phyloP scores from a whole-genome alignment of 768 basidiomycete species.

The Hygrocybe coccinea region DNA sequence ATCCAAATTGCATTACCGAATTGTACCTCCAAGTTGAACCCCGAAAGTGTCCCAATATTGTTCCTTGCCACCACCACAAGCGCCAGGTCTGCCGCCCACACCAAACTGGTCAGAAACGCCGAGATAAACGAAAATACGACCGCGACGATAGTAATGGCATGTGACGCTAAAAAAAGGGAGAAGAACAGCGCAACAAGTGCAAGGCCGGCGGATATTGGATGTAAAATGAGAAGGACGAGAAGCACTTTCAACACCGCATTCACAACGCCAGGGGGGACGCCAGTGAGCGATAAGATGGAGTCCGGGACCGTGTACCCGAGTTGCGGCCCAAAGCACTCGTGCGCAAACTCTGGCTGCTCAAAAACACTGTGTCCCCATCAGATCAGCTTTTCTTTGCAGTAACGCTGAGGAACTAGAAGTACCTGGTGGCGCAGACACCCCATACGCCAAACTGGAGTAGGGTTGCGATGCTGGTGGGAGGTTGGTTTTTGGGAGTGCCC shows the following conservation, averaged over 20 bases:
- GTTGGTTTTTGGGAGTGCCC: constrained; percentile 28
- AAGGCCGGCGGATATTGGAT: constrained; percentile 60
- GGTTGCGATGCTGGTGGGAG: constrained; percentile 50
- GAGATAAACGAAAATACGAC: constrained; percentile 56
- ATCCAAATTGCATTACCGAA: constrained; percentile 76
- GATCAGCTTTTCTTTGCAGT: not conserved
- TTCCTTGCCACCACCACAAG: constrained; percentile 49
- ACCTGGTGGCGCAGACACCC: constrained; percentile 72
- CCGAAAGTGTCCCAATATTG: constrained; percentile 37
- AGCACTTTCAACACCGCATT: constrained; percentile 46
- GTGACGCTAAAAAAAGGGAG: constrained; percentile 57
- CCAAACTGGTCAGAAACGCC: constrained; percentile 48
- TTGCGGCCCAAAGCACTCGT: constrained; percentile 56
- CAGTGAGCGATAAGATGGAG: constrained; percentile 37
- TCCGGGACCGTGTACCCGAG: constrained; percentile 67
- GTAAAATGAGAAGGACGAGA: constrained; percentile 57
- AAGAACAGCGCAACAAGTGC: constrained; percentile 49
- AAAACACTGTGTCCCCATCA: constrained; percentile 19
- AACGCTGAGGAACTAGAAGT: constrained; percentile 5
- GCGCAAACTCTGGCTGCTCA: constrained; percentile 34
- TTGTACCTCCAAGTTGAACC: constrained; percentile 39
- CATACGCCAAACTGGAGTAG: constrained; percentile 73
- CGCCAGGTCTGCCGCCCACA: constrained; percentile 60
- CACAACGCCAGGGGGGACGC: constrained; percentile 42
- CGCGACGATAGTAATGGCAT: constrained; percentile 49